Percentiles rank a stretch among this genome's conserved stretches.
Evolutionary conservation across 176 grass and related monocot genomes (phyloP).

Genomic region (Paspalum notatum): DNA sequence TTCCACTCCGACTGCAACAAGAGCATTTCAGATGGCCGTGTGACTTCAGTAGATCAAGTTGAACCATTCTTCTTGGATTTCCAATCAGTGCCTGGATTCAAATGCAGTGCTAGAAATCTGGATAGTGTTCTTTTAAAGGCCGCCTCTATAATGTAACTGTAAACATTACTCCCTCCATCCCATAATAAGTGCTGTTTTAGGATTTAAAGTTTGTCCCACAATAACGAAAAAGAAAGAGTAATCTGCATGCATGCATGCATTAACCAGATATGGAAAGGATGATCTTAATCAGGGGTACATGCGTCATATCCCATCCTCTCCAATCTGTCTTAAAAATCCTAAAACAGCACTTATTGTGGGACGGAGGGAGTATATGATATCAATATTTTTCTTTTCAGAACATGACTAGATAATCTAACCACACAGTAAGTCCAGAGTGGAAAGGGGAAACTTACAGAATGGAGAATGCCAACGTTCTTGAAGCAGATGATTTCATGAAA

Average conservation of each 20-base stretch:
- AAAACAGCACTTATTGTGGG: no score
- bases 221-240: no score
- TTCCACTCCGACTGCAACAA: constrained; percentile 63
- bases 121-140: not conserved
- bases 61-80: constrained; percentile 82
- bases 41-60: constrained; percentile 82
- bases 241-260: no score
- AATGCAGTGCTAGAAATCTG: constrained; percentile 31
- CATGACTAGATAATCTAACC: not conserved
- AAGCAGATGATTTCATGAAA: constrained; percentile 97
- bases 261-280: no score
- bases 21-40: constrained; percentile 62
- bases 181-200: no score
- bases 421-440: not conserved
- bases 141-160: not conserved
- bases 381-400: constrained; percentile 12
- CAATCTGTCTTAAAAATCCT: no score
- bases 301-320: no score
- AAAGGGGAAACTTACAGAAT: constrained; percentile 63
- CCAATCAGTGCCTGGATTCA: constrained; percentile 76
- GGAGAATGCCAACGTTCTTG: constrained; percentile 74
- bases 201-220: no score
- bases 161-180: no score
- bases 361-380: no score
- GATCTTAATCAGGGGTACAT: no score